Conservation (phyloP, 805 yeast species). For the Wickerhamiella brachini region DNA sequence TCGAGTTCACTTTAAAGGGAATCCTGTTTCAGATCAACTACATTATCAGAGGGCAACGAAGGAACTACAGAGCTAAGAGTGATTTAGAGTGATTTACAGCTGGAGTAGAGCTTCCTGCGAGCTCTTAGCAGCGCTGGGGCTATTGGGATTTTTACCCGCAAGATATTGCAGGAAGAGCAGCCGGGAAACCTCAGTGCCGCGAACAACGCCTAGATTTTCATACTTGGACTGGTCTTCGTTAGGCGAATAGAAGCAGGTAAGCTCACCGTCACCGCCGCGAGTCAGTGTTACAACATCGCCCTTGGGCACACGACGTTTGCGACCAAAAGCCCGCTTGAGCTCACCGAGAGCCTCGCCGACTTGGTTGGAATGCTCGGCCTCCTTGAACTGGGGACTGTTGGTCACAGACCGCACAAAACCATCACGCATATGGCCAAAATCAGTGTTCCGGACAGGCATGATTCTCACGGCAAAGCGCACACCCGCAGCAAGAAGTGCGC, state of each 20-base stretch:
- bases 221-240: constrained; percentile 19
- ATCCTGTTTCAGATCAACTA: no score
- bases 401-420: constrained; percentile 73
- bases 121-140: constrained; percentile 32
- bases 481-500: constrained; percentile 42
- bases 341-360: constrained; percentile 55
- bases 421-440: constrained; percentile 77
- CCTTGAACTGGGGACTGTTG: constrained; percentile 48
- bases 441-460: constrained; percentile 81
- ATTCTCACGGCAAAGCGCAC: constrained; percentile 59
- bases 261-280: constrained; percentile 33
- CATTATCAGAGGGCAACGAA: no score
- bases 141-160: constrained; percentile 52
- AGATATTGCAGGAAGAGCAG: constrained; percentile 65
- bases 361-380: constrained; percentile 28
- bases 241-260: constrained; percentile 31
- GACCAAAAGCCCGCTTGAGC: constrained; percentile 45
- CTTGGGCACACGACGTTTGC: constrained; percentile 61
- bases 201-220: constrained; percentile 42
- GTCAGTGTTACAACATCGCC: constrained; percentile 55
- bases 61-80: no score
- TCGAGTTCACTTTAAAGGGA: no score
- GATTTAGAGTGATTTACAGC: background rate
- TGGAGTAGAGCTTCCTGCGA: constrained; percentile 9
- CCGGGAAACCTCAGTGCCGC: constrained; percentile 48